These are phyloP conservation scores for Gossypium gossypioides DNA, from an alignment of 441 rosid genomes.

Conservation along the genomic window DNA sequence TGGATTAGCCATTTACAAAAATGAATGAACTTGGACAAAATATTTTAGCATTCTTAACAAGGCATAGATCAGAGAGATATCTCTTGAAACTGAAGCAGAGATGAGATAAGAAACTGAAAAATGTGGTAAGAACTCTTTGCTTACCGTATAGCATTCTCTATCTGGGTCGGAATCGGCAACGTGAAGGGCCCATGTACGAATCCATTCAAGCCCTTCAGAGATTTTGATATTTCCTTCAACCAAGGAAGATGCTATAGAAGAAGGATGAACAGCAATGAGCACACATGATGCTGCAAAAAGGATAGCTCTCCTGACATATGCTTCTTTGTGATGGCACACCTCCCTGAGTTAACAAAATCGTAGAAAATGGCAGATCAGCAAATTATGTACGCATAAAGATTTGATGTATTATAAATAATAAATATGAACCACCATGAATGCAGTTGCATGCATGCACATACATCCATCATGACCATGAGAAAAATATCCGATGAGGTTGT, in stretches of 20 bases:
- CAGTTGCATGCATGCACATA: neutral
- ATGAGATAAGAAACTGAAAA: neutral
- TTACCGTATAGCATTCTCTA: slow-evolving; percentile 77
- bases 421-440: neutral
- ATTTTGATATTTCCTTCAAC: slow-evolving; percentile 65
- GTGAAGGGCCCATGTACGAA: slow-evolving; percentile 71
- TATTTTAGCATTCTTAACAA: neutral
- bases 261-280: slow-evolving; percentile 73
- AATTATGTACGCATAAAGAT: neutral
- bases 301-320: slow-evolving; percentile 81
- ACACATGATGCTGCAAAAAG: slow-evolving; percentile 80
- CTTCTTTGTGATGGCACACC: slow-evolving; percentile 78
- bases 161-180: slow-evolving; percentile 72
- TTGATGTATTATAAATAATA: neutral
- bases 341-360: slow-evolving; percentile 42
- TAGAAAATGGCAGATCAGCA: neutral
- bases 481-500: neutral
- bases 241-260: slow-evolving; percentile 57
- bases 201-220: slow-evolving; percentile 83
- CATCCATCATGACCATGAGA: neutral
- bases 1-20: no score
- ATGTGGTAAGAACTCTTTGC: slow-evolving; percentile 14
- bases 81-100: neutral
- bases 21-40: no score
- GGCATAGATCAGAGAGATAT: neutral